Percentiles rank a stretch among this genome's conserved stretches.
Conservation (phyloP, 2,329 filamentous ascomycete genomes). For the Phymatotrichopsis omnivora region DNA sequence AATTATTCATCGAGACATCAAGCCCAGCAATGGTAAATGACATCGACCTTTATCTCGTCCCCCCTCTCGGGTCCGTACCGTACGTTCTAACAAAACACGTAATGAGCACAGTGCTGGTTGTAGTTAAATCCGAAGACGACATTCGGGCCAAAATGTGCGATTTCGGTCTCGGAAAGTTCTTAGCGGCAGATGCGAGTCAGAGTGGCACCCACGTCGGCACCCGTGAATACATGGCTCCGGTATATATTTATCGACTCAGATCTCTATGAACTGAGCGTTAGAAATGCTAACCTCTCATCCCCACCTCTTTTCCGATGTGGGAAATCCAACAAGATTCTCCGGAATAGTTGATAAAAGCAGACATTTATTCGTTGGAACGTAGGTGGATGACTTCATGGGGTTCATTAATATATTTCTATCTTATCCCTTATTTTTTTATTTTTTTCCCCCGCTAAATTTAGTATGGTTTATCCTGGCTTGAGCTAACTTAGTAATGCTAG, state of each 20-base stretch:
- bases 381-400: background rate
- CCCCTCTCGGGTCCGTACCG: background rate
- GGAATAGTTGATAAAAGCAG: conserved; percentile 6
- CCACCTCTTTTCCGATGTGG: too few relatives aligned
- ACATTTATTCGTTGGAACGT: conserved; percentile 7
- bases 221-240: too few relatives aligned
- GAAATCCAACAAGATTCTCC: conserved; percentile 5
- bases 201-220: too few relatives aligned
- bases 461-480: too few relatives aligned
- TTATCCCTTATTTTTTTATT: background rate
- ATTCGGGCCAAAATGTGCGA: conserved; percentile 7
- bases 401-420: background rate
- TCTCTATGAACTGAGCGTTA: too few relatives aligned
- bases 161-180: conserved; percentile 6
- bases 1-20: conserved; percentile 9
- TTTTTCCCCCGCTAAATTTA: too few relatives aligned
- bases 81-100: too few relatives aligned
- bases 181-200: too few relatives aligned
- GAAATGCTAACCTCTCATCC: background rate
- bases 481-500: too few relatives aligned
- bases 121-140: too few relatives aligned
- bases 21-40: conserved; percentile 8
- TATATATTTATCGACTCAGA: too few relatives aligned
- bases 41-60: background rate
- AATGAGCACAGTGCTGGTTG: background rate